These are phyloP conservation scores for Aspergillus novofumigatus DNA, from an alignment of 2,329 filamentous ascomycete species.

Conservation along the genomic window DNA sequence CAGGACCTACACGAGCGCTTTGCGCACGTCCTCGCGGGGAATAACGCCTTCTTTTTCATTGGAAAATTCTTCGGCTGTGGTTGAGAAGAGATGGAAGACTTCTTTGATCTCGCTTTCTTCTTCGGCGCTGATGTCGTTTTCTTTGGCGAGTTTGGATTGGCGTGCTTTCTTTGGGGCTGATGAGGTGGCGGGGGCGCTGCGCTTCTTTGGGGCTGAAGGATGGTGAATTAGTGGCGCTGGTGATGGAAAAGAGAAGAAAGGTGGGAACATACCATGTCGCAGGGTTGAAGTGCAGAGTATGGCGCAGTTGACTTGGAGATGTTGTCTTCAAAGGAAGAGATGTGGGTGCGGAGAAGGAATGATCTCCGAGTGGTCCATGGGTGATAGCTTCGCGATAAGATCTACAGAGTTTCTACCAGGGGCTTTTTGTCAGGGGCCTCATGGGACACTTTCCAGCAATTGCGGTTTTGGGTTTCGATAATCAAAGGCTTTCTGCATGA, in stretches of 20 bases:
- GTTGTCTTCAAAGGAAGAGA: not conserved
- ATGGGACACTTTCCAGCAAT: not conserved
- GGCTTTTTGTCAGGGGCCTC: not conserved
- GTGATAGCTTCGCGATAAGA: not conserved
- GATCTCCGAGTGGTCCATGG: not conserved
- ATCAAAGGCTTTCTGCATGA: not conserved
- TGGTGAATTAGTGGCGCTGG: not conserved
- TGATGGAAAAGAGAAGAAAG: not conserved
- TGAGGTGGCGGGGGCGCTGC: slow-evolving; percentile 27
- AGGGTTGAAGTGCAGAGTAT: not conserved
- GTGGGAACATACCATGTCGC: slow-evolving; percentile 17
- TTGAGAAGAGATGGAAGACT: slow-evolving; percentile 76
- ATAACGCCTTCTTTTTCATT: slow-evolving; percentile 70
- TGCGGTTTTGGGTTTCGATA: not conserved
- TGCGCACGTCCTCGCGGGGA: slow-evolving; percentile 62
- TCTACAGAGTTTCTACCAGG: not conserved
- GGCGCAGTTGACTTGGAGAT: not conserved
- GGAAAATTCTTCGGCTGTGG: slow-evolving; percentile 54
- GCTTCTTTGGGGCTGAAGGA: slow-evolving; percentile 36
- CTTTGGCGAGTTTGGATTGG: slow-evolving; percentile 84
- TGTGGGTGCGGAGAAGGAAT: not conserved
- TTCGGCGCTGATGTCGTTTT: slow-evolving; percentile 76
- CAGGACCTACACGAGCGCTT: slow-evolving; percentile 64
- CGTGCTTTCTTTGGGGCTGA: slow-evolving; percentile 45
- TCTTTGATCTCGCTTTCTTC: slow-evolving; percentile 90